phyloP scores from a whole-genome alignment of 2,329 filamentous ascomycete species.

The Cadophora luteo-olivacea region DNA sequence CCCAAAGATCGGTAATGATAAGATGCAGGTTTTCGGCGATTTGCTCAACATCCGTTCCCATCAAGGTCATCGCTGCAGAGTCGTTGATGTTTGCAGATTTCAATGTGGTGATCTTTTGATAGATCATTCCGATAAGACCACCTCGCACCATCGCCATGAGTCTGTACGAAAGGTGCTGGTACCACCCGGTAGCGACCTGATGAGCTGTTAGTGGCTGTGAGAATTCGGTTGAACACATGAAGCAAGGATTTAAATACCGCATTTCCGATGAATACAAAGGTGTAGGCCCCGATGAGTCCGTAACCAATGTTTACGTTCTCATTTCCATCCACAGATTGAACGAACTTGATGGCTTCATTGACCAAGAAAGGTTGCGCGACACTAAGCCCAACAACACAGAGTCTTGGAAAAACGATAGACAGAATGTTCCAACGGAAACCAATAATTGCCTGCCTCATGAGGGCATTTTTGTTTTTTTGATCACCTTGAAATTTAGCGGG shows the following conservation, averaged over 20 bases:
- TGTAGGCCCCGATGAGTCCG: constrained; percentile 22
- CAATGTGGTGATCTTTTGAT: constrained; percentile 9
- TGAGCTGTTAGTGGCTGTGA: background rate
- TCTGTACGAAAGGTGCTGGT: constrained; percentile 14
- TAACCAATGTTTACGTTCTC: constrained; percentile 14
- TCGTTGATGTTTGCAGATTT: constrained; percentile 8
- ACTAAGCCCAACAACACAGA: constrained; percentile 25
- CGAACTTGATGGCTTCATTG: constrained; percentile 14
- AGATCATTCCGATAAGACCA: constrained; percentile 14
- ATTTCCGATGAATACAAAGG: constrained; percentile 20
- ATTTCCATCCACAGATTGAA: background rate
- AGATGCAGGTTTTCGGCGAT: constrained; percentile 10
- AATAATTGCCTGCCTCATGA: constrained; percentile 5
- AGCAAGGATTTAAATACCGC: constrained; percentile 5
- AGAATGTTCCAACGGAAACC: constrained; percentile 17
- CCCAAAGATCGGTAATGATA: constrained; percentile 13
- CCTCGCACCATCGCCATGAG: constrained; percentile 18
- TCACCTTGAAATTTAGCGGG: background rate
- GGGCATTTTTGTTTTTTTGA: constrained; percentile 1
- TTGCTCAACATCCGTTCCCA: constrained; percentile 45
- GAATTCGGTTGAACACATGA: no score
- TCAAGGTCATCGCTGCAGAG: constrained; percentile 45
- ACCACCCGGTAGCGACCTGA: constrained; percentile 14
- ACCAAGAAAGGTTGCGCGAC: constrained; percentile 26
- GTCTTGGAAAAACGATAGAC: constrained; percentile 25